These are phyloP conservation scores for Penicillium sp. DNA, from an alignment of 2,329 filamentous ascomycete genomes.

Conservation along the genomic window DNA sequence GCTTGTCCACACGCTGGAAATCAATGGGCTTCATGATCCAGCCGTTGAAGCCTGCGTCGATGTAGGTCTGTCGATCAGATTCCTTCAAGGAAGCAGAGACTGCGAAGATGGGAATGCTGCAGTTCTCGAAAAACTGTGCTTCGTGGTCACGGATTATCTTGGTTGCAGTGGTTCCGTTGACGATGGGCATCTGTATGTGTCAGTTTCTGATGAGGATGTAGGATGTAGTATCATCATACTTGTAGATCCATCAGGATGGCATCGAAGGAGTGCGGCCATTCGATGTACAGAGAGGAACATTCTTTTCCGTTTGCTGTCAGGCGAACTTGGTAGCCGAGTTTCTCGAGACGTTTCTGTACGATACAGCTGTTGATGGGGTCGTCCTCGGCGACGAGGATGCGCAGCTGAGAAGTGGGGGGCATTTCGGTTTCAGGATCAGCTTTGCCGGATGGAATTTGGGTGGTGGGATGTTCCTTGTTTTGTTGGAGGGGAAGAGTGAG, in stretches of 20 bases:
- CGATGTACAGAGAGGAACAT: conserved; percentile 66
- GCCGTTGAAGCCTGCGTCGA: conserved; percentile 77
- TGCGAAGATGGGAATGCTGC: conserved; percentile 71
- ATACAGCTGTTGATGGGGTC: conserved; percentile 83
- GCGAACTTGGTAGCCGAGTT: conserved; percentile 64
- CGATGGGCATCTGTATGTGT: conserved; percentile 72
- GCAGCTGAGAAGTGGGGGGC: conserved; percentile 9
- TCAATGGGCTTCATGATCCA: conserved; percentile 88
- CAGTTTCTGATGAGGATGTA: too few relatives aligned
- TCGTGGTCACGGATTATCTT: conserved; percentile 77
- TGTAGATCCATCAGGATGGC: conserved; percentile 91
- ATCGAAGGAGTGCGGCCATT: conserved; percentile 61
- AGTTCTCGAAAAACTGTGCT: conserved; percentile 28
- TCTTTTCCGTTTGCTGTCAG: conserved; percentile 80
- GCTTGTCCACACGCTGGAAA: conserved; percentile 64
- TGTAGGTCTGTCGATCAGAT: conserved; percentile 60
- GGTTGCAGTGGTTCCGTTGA: conserved; percentile 74
- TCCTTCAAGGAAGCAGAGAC: conserved; percentile 80
- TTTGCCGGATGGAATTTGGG: neutral
- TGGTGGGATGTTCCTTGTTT: neutral
- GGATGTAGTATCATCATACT: conserved; percentile 46
- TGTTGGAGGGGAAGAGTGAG: conserved; percentile 7
- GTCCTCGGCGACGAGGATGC: conserved; percentile 75
- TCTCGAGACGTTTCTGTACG: conserved; percentile 72
- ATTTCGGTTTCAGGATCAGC: neutral